phyloP scores from a whole-genome alignment of 768 basidiomycete species.

The Collybia nuda region DNA sequence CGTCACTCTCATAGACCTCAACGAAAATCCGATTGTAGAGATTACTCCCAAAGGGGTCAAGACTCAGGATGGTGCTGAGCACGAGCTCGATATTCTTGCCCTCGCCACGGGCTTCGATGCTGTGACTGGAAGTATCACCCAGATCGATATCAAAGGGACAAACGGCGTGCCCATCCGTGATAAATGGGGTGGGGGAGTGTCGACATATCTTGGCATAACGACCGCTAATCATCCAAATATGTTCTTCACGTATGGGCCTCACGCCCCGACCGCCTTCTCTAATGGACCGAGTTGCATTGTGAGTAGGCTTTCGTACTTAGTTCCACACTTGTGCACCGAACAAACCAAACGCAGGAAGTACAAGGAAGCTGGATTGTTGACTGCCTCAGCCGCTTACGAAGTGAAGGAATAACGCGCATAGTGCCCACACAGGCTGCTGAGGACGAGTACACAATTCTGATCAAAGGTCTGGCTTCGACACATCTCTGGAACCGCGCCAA shows the following conservation, averaged over 20 bases:
- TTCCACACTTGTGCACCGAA: slow-evolving; percentile 7
- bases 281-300: slow-evolving; percentile 24
- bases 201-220: slow-evolving; percentile 21
- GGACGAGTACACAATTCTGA: not conserved
- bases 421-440: slow-evolving; percentile 5
- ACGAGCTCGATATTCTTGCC: slow-evolving; percentile 19
- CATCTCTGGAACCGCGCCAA: slow-evolving; percentile 18
- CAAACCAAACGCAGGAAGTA: slow-evolving; percentile 15
- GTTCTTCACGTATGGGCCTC: slow-evolving; percentile 25
- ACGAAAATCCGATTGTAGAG: slow-evolving; percentile 17
- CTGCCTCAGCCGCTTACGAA: slow-evolving; percentile 13
- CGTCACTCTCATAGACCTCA: slow-evolving; percentile 18
- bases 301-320: slow-evolving; percentile 1
- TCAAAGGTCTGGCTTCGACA: slow-evolving; percentile 10
- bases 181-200: slow-evolving; percentile 20
- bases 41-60: slow-evolving; percentile 18
- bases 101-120: slow-evolving; percentile 25
- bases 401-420: slow-evolving; percentile 1
- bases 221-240: slow-evolving; percentile 21
- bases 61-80: slow-evolving; percentile 17
- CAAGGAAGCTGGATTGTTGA: slow-evolving; percentile 24
- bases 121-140: slow-evolving; percentile 19
- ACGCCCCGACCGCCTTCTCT: slow-evolving; percentile 22
- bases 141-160: slow-evolving; percentile 17
- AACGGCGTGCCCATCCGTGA: slow-evolving; percentile 17